phyloP scores from a whole-genome alignment of 163 green algal species.

The Chlamydomonas reinhardtii region DNA sequence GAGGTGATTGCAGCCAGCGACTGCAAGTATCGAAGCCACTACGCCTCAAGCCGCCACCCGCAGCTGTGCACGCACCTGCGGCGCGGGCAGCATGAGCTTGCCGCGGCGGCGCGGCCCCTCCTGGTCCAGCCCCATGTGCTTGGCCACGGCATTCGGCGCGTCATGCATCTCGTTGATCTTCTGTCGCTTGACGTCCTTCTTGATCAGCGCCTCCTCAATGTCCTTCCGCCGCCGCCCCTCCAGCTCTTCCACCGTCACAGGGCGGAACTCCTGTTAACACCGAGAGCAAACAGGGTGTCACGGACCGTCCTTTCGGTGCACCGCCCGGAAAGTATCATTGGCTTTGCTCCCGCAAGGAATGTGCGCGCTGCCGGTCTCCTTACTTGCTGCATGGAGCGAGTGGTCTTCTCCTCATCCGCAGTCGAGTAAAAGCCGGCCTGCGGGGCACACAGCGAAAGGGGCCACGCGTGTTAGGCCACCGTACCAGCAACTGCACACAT shows the following conservation, averaged over 20 bases:
- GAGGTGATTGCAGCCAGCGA: no score
- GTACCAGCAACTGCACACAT: no score
- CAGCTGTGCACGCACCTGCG: constrained; percentile 63
- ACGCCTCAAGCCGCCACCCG: no score
- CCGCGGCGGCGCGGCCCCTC: constrained; percentile 66
- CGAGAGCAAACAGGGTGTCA: no score
- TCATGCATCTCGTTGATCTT: constrained; percentile 82
- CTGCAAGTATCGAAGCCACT: no score
- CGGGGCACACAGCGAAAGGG: constrained; percentile 4
- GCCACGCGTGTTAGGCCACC: no score
- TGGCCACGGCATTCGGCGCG: constrained; percentile 76
- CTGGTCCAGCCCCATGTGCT: constrained; percentile 77
- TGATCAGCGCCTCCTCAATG: constrained; percentile 90
- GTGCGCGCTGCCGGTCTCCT: not conserved
- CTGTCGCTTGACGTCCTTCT: constrained; percentile 84
- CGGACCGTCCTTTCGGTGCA: no score
- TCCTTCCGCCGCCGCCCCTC: constrained; percentile 90
- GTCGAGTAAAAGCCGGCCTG: constrained; percentile 92
- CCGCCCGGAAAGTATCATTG: no score
- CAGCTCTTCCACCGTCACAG: constrained; percentile 90
- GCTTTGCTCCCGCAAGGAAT: no score
- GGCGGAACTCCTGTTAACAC: constrained; percentile 82
- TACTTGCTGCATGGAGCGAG: constrained; percentile 74
- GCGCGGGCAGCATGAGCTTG: constrained; percentile 96
- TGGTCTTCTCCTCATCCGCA: constrained; percentile 78